phyloP scores from a whole-genome alignment of 73 alveolate genomes.

The Paramecium primaurelia region DNA sequence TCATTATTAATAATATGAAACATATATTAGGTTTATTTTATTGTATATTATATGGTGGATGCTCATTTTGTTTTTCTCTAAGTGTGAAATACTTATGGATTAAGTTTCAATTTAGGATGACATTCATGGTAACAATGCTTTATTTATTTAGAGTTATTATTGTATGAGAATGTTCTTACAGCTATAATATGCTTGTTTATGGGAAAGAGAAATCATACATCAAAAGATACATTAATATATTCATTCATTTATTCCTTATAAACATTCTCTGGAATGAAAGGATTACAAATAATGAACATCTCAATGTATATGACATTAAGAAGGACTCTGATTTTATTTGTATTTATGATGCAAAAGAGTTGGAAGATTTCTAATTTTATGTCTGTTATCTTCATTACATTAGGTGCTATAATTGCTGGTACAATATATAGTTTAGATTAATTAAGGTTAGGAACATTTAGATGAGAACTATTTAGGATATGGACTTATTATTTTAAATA shows the following conservation, averaged over 20 bases:
- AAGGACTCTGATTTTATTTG: constrained; percentile 32
- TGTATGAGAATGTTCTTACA: neutral
- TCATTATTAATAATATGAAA: neutral
- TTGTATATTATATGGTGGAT: constrained; percentile 20
- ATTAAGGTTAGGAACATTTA: neutral
- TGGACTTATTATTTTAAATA: neutral
- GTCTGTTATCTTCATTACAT: neutral
- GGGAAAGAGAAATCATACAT: constrained; percentile 19
- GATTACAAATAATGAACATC: constrained; percentile 26
- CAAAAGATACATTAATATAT: constrained; percentile 13
- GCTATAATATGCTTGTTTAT: neutral
- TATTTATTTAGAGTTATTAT: neutral
- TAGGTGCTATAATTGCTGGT: constrained; percentile 32
- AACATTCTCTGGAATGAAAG: constrained; percentile 1
- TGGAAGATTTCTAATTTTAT: neutral
- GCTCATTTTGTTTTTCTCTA: constrained; percentile 20
- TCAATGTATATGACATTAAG: constrained; percentile 39
- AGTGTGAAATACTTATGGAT: neutral
- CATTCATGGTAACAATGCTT: neutral
- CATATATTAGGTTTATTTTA: constrained; percentile 26
- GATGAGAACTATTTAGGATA: constrained; percentile 33
- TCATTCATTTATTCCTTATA: neutral
- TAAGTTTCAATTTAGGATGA: neutral
- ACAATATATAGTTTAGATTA: neutral
- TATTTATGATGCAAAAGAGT: neutral